Evolutionary conservation across 2,329 filamentous ascomycete species (phyloP).

Genomic region (Dothiorella sarmentorum): DNA sequence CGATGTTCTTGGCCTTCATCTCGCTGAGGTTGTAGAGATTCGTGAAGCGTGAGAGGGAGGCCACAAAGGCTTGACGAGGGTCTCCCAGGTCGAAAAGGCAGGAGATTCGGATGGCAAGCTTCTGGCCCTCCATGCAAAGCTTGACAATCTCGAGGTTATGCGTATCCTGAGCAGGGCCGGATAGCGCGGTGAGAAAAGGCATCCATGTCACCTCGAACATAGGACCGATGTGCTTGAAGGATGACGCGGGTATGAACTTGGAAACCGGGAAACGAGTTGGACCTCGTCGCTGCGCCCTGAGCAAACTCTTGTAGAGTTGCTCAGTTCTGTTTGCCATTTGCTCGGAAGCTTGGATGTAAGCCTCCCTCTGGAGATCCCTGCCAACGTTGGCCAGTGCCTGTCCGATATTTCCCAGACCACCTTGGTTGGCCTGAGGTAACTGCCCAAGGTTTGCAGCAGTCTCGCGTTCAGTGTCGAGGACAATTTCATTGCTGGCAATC

Average conservation of each 20-base stretch:
- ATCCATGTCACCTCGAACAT: constrained; percentile 99
- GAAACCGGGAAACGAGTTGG: constrained; percentile 64
- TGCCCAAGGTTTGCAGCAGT: constrained; percentile 77
- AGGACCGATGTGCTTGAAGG: constrained; percentile 88
- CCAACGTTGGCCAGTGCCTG: constrained; percentile 90
- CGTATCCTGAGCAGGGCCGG: constrained; percentile 87
- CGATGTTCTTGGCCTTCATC: constrained; percentile 93
- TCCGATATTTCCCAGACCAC: constrained; percentile 75
- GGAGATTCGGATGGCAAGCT: constrained; percentile 85
- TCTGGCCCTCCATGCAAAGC: constrained; percentile 92
- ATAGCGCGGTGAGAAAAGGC: constrained; percentile 94
- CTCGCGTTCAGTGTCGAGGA: constrained; percentile 87
- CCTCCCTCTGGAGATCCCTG: constrained; percentile 85
- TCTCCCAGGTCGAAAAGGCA: constrained; percentile 92
- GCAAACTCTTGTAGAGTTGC: constrained; percentile 89
- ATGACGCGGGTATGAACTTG: constrained; percentile 87
- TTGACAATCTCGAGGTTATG: constrained; percentile 91
- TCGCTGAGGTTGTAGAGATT: constrained; percentile 94
- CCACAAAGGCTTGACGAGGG: constrained; percentile 92
- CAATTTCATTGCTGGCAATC: constrained; percentile 87
- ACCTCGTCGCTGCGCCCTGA: constrained; percentile 82
- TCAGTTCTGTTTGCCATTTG: constrained; percentile 80
- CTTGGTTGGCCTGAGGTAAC: constrained; percentile 52
- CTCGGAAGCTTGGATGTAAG: constrained; percentile 90
- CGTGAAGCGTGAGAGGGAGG: constrained; percentile 86